A percentile compares a stretch with the other conserved stretches of the same genome.
Evolutionary conservation across 306 rosid species (phyloP).

Genomic region (Acacia crassicarpa): DNA sequence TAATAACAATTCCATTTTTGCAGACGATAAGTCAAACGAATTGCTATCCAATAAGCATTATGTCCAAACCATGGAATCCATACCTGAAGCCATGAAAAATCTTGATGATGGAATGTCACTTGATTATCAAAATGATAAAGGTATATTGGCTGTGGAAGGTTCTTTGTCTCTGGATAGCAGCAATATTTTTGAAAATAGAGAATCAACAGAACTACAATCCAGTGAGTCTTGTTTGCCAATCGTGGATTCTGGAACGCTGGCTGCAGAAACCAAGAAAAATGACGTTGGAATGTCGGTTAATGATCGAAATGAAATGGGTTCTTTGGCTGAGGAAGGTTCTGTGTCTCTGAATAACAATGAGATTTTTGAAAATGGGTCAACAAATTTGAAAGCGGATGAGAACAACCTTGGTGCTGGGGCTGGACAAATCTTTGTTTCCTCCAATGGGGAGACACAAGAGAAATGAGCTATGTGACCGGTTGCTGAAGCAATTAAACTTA

Average conservation of each 20-base stretch:
- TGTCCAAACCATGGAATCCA: background rate
- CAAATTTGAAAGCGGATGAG: conserved; percentile 23
- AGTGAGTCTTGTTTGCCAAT: background rate
- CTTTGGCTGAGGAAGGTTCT: conserved; percentile 32
- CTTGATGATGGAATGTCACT: conserved; percentile 25
- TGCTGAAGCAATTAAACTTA: conserved; percentile 14
- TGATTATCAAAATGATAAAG: conserved; percentile 32
- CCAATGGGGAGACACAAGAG: conserved; percentile 28
- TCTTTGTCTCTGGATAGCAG: conserved; percentile 18
- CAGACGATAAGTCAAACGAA: background rate
- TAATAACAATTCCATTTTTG: background rate
- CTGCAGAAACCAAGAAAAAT: conserved; percentile 28
- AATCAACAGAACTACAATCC: background rate
- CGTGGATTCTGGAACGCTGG: background rate
- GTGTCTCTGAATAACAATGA: conserved; percentile 14
- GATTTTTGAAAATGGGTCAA: conserved; percentile 33
- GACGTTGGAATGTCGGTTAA: conserved; percentile 20
- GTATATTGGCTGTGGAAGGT: conserved; percentile 30
- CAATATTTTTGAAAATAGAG: background rate
- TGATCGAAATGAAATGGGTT: conserved; percentile 33
- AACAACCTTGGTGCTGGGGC: conserved; percentile 24
- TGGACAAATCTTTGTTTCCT: conserved; percentile 11
- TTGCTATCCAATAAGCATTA: background rate
- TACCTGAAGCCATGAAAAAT: conserved; percentile 27
- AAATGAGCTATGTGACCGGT: background rate